Percentiles rank a stretch among this genome's conserved stretches.
phyloP scores from a whole-genome alignment of 2,329 filamentous ascomycete genomes.

The Aspergillus unguis region DNA sequence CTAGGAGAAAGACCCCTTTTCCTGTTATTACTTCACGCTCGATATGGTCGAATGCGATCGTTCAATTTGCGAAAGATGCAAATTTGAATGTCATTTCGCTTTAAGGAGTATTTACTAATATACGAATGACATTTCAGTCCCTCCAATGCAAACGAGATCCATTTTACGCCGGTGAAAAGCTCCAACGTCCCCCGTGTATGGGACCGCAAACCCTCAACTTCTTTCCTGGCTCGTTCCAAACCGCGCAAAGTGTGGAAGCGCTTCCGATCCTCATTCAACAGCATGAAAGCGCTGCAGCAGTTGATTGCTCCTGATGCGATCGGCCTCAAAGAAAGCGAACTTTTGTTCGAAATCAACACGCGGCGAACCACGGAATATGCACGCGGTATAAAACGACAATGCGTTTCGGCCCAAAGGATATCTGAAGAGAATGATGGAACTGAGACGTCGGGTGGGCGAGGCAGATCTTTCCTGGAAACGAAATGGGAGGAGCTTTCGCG shows the following conservation, averaged over 20 bases:
- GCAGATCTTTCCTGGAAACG: conserved; percentile 40
- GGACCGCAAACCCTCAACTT: conserved; percentile 45
- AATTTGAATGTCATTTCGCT: not conserved
- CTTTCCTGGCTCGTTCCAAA: conserved; percentile 38
- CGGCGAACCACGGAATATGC: conserved; percentile 25
- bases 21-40: not conserved
- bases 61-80: not conserved
- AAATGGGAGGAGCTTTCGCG: conserved; percentile 38
- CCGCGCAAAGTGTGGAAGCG: conserved; percentile 48
- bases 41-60: not conserved
- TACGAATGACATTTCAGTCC: not conserved
- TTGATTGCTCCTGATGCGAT: conserved; percentile 18
- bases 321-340: conserved; percentile 19
- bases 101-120: not conserved
- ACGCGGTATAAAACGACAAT: conserved; percentile 38
- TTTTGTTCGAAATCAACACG: conserved; percentile 34
- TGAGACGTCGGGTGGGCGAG: conserved; percentile 13
- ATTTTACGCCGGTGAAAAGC: conserved; percentile 43
- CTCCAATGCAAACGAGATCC: conserved; percentile 28
- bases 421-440: not conserved
- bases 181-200: conserved; percentile 39
- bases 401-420: conserved; percentile 21
- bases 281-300: conserved; percentile 30
- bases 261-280: conserved; percentile 36
- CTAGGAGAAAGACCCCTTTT: conserved; percentile 5